Base-by-base conservation (phyloP, 2,329 filamentous ascomycete species). In the Phyllosticta paracitricarpa region DNA sequence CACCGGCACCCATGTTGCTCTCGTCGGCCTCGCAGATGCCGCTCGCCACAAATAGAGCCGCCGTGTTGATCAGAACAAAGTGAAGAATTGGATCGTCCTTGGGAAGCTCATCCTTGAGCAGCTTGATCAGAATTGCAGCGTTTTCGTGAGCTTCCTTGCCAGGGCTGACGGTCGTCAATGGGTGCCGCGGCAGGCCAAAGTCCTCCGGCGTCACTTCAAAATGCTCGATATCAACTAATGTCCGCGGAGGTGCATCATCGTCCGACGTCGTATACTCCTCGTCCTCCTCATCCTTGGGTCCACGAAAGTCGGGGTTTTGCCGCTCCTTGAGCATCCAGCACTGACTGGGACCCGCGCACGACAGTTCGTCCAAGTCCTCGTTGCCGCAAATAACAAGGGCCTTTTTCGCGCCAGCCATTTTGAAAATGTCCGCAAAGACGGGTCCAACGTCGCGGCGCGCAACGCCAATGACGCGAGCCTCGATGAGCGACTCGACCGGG, bases 361-460 rank as follows among this genome's bases (percentile, higher is more conserved):
- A 94, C 64, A 99, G 84, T 77, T 99, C 94, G 72, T 99, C 94
- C 30, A 99, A 84, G 68, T 97, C 91, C 77, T 97, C 95, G 66
- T 89, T 88, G 53, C 94, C 94, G 71, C 93, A 99, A 19, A 97
- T 89, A 24, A 99, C 84, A 75, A 99, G 78, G 2, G 89, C 92
- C 74, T 97, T 97, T 64, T 79, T 85, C 52, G 85, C 85, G 26
- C 92, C 92, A 17, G 84, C 83, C 66, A 94, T 81, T 40, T 82
- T 82, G 58, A 99, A 78, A 0, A 93, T 91, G 67, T 96, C 89
- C 2, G 89, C 89, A 71, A 97, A 99, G 8, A 95, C 88, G 2
- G 87, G 88, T 0, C 93, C 94, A 22, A 99, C 85, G 67, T 91
- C 89, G 70, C 87, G 84, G 64, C 94, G 85, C 17, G 92, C 93